Conservation (phyloP, 805 yeast species). For the Pichia californica region DNA sequence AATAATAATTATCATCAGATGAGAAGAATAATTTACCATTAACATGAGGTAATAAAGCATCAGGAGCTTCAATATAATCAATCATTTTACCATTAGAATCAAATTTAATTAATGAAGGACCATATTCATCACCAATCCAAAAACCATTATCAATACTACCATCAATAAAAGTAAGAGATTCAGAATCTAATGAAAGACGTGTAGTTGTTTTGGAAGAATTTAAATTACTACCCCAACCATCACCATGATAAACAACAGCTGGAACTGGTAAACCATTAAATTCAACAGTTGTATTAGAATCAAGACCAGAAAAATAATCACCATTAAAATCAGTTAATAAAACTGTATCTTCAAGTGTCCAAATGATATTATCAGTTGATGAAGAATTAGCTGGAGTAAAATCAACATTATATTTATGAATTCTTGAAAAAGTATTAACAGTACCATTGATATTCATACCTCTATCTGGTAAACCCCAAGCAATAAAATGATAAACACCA, state of each 20-base stretch:
- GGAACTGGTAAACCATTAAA: conserved; percentile 24
- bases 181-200: conserved; percentile 27
- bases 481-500: conserved; percentile 24
- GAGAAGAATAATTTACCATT: conserved; percentile 20
- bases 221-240: conserved; percentile 26
- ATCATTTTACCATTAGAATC: conserved; percentile 21
- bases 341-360: conserved; percentile 26
- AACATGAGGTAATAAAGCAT: conserved; percentile 25
- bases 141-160: conserved; percentile 28
- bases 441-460: conserved; percentile 31
- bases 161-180: conserved; percentile 22
- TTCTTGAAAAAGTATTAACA: conserved; percentile 23
- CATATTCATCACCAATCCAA: conserved; percentile 31
- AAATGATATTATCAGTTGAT: conserved; percentile 18
- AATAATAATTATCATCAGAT: conserved; percentile 25
- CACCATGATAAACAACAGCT: conserved; percentile 24
- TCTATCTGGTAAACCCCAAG: conserved; percentile 29
- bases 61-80: conserved; percentile 26
- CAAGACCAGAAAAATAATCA: conserved; percentile 24
- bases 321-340: conserved; percentile 28
- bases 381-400: conserved; percentile 23
- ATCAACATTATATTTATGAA: conserved; percentile 20
- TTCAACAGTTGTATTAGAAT: conserved; percentile 23
- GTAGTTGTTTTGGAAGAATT: conserved; percentile 19
- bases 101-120: conserved; percentile 27